Conservation (phyloP, 1,284 basidiomycete genomes). For the Boletellus dicymbophilus region DNA sequence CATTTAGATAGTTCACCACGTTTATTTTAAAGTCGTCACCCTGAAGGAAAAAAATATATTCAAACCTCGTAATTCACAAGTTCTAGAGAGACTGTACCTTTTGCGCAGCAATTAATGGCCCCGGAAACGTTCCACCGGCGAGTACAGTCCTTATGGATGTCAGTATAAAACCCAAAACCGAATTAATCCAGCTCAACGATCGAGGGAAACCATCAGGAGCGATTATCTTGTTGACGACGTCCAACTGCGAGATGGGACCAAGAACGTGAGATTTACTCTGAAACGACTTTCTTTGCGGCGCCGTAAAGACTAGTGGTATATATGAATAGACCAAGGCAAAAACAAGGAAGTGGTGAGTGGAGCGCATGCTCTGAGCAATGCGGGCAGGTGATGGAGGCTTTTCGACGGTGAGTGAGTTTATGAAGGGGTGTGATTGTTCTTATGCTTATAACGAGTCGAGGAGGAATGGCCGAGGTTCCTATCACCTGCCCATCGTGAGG, state of each 20-base stretch:
- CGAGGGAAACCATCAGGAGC: conserved; percentile 26
- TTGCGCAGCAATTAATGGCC: conserved; percentile 32
- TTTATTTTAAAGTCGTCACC: conserved; percentile 33
- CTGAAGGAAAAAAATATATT: conserved; percentile 13
- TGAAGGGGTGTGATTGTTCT: background rate
- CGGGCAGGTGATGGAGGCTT: background rate
- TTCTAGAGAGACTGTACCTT: conserved; percentile 21
- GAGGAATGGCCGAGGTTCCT: background rate
- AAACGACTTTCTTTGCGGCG: background rate
- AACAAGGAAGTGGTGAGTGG: background rate
- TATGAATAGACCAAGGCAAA: background rate
- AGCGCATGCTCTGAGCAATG: conserved; percentile 7
- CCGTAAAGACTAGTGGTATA: background rate
- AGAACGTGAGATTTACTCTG: conserved; percentile 10
- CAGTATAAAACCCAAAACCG: background rate
- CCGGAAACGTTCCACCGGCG: conserved; percentile 32
- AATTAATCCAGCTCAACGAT: conserved; percentile 14
- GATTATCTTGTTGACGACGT: conserved; percentile 28
- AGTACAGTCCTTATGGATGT: conserved; percentile 17
- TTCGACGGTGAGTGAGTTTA: background rate
- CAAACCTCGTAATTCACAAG: conserved; percentile 3
- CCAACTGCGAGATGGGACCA: conserved; percentile 16
- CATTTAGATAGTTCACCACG: conserved; percentile 33
- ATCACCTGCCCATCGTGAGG: background rate
- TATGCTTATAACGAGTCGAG: conserved; percentile 1